phyloP scores from a whole-genome alignment of 768 basidiomycete species.

The Phylloporus sp. region DNA sequence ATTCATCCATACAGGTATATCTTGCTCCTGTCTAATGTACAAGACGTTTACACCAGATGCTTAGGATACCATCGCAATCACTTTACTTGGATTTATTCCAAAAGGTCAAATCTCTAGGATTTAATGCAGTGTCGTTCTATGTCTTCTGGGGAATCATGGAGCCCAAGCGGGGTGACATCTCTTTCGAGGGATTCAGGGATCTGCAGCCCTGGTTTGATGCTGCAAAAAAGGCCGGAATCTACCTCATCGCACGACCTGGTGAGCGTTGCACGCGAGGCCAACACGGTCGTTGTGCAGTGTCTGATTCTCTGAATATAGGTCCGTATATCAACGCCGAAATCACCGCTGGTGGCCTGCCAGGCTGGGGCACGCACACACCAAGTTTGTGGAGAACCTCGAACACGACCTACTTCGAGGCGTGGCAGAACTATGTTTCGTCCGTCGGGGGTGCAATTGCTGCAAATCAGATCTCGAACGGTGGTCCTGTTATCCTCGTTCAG shows the following conservation, averaged over 20 bases:
- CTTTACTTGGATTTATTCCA: slow-evolving; percentile 49
- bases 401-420: slow-evolving; percentile 43
- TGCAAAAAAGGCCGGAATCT: slow-evolving; percentile 26
- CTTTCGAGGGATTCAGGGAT: slow-evolving; percentile 45
- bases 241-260: slow-evolving; percentile 28
- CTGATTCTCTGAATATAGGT: slow-evolving; percentile 9
- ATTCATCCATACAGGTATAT: slow-evolving; percentile 51
- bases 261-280: background rate
- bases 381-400: slow-evolving; percentile 47
- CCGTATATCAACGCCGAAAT: slow-evolving; percentile 29
- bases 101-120: slow-evolving; percentile 47
- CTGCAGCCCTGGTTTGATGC: slow-evolving; percentile 28
- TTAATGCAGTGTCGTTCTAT: slow-evolving; percentile 46
- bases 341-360: slow-evolving; percentile 45
- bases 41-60: background rate
- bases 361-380: slow-evolving; percentile 53
- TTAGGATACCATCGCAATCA: slow-evolving; percentile 34
- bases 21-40: background rate
- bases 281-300: background rate
- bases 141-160: slow-evolving; percentile 48
- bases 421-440: slow-evolving; percentile 51
- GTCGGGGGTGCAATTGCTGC: slow-evolving; percentile 45
- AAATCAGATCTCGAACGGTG: slow-evolving; percentile 57
- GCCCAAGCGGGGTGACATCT: slow-evolving; percentile 44
- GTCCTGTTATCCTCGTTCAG: slow-evolving; percentile 43